Percentiles rank a stretch among this genome's conserved stretches.
phyloP scores from a whole-genome alignment of 2,329 filamentous ascomycete species.

The Xylaria sp. region DNA sequence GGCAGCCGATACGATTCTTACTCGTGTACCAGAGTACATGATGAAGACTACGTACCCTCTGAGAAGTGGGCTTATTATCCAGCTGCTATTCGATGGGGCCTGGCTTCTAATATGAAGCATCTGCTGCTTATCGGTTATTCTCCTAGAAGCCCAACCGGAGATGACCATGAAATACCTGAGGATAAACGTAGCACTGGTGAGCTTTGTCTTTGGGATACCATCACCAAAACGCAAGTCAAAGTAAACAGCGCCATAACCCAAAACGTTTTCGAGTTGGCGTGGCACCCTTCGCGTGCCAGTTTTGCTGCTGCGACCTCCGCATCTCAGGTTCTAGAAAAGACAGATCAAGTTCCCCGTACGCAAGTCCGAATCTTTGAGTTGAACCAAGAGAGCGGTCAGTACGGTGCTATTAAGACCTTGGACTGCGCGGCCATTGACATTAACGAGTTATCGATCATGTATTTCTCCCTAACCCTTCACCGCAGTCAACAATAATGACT shows the following conservation, averaged over 20 bases:
- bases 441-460: slow-evolving; percentile 63
- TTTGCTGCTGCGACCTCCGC: slow-evolving; percentile 66
- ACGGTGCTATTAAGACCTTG: slow-evolving; percentile 57
- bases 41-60: slow-evolving; percentile 41
- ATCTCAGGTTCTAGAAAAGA: slow-evolving; percentile 47
- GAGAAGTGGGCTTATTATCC: slow-evolving; percentile 68
- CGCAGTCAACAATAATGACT: background rate
- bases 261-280: slow-evolving; percentile 69
- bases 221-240: slow-evolving; percentile 49
- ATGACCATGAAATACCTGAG: slow-evolving; percentile 64
- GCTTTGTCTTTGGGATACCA: slow-evolving; percentile 63
- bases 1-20: slow-evolving; percentile 37
- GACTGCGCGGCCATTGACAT: slow-evolving; percentile 66
- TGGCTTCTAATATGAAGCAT: slow-evolving; percentile 50
- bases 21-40: slow-evolving; percentile 41
- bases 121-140: slow-evolving; percentile 68
- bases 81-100: slow-evolving; percentile 67
- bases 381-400: slow-evolving; percentile 42
- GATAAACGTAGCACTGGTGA: slow-evolving; percentile 64
- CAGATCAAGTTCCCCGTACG: slow-evolving; percentile 54
- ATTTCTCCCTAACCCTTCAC: slow-evolving; percentile 34
- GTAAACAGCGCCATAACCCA: slow-evolving; percentile 58
- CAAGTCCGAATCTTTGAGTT: slow-evolving; percentile 62
- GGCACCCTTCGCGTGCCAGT: slow-evolving; percentile 60
- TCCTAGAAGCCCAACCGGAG: slow-evolving; percentile 57